Percentiles rank a stretch among this genome's conserved stretches.
Conservation (phyloP, 2,329 filamentous ascomycete species). For the Aureobasidium sp. region DNA sequence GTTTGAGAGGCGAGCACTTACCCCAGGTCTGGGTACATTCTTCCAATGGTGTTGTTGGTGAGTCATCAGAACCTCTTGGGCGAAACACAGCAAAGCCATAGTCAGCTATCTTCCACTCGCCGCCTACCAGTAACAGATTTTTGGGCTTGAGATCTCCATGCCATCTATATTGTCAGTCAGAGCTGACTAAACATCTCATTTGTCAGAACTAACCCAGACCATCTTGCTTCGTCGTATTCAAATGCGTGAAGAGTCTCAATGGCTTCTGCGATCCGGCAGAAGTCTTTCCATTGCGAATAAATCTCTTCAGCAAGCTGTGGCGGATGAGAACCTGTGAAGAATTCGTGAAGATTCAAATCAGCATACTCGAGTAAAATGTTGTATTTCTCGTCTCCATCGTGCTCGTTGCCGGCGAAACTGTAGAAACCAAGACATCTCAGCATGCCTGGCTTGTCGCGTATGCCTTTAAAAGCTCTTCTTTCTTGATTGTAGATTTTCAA, state of each 20-base stretch:
- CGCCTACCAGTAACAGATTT: background rate
- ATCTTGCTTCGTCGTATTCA: background rate
- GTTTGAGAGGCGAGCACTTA: background rate
- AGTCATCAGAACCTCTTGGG: background rate
- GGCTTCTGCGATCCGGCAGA: background rate
- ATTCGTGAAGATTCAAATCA: background rate
- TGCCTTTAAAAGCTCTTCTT: background rate
- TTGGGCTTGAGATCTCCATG: background rate
- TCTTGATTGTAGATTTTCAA: background rate
- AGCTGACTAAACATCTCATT: too few relatives aligned
- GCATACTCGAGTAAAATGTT: background rate
- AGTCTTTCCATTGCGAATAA: background rate
- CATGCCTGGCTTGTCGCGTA: background rate
- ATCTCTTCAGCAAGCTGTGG: background rate
- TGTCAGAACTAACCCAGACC: background rate
- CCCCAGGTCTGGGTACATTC: background rate
- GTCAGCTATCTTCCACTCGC: background rate
- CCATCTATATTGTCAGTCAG: background rate
- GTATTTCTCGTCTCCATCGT: background rate
- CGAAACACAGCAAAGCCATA: background rate
- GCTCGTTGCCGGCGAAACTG: background rate
- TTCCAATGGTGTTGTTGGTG: background rate
- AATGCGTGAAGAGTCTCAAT: background rate
- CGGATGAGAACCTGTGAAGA: background rate
- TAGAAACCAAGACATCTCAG: background rate